These are phyloP conservation scores for Colletotrichum tropicicola DNA, from an alignment of 2,329 filamentous ascomycete genomes.

Conservation along the genomic window DNA sequence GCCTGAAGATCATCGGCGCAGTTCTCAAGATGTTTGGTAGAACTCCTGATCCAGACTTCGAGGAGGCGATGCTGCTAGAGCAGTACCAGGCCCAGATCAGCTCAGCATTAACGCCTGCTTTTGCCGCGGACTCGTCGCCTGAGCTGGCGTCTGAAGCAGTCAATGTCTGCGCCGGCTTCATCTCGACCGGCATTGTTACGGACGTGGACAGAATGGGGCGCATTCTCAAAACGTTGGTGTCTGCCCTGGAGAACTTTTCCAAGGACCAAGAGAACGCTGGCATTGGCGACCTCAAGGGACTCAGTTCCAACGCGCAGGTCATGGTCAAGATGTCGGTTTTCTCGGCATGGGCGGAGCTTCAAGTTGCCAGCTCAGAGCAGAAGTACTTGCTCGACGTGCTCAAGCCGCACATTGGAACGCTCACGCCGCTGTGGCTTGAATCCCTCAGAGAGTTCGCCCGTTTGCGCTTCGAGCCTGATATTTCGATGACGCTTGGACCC, in stretches of 20 bases:
- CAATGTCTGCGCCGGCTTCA: constrained; percentile 97
- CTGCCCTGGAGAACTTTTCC: constrained; percentile 91
- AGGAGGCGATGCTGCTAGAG: constrained; percentile 95
- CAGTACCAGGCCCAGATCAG: constrained; percentile 99
- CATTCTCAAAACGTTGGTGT: constrained; percentile 92
- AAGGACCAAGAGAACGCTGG: constrained; percentile 81
- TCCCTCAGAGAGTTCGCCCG: constrained; percentile 94
- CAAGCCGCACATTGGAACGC: constrained; percentile 85
- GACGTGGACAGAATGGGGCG: constrained; percentile 99
- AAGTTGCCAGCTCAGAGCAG: constrained; percentile 94
- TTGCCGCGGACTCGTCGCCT: constrained; percentile 93
- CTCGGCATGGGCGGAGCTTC: constrained; percentile 95
- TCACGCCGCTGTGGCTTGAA: constrained; percentile 94
- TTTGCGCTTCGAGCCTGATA: constrained; percentile 94
- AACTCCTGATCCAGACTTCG: constrained; percentile 94
- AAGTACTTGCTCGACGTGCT: constrained; percentile 88
- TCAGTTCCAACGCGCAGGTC: constrained; percentile 95
- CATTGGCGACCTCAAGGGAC: constrained; percentile 90
- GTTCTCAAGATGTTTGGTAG: constrained; percentile 96
- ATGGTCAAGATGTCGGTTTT: constrained; percentile 99
- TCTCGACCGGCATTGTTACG: constrained; percentile 95
- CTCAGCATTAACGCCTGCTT: constrained; percentile 94
- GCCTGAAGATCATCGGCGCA: constrained; percentile 91
- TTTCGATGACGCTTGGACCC: constrained; percentile 87
- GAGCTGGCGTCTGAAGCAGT: constrained; percentile 96